These are phyloP conservation scores for Monosporozyma servazzii DNA, from an alignment of 805 yeast species.

Conservation along the genomic window DNA sequence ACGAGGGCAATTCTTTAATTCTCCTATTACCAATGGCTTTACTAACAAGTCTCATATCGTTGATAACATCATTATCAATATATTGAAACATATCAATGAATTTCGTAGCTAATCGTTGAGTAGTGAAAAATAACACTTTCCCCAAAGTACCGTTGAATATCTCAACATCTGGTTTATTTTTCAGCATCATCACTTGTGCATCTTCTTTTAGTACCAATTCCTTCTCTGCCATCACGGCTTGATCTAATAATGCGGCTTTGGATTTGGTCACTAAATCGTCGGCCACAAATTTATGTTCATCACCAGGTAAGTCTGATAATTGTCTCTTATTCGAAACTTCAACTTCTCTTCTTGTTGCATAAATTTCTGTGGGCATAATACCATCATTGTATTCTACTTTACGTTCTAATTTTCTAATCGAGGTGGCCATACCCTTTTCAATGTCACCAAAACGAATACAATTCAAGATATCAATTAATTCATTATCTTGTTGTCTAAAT, in stretches of 20 bases:
- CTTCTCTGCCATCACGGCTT: conserved; percentile 62
- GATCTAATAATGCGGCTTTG: conserved; percentile 35
- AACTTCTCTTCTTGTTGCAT: conserved; percentile 80
- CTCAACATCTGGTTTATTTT: conserved; percentile 56
- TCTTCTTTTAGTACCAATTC: conserved; percentile 59
- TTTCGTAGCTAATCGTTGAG: conserved; percentile 18
- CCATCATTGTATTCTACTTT: conserved; percentile 57
- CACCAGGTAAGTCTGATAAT: conserved; percentile 42
- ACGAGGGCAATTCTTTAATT: conserved; percentile 19
- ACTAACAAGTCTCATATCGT: conserved; percentile 29
- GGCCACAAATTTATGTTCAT: conserved; percentile 36
- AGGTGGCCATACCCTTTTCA: conserved; percentile 36
- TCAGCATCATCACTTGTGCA: conserved; percentile 91
- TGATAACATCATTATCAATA: conserved; percentile 22
- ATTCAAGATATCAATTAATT: conserved; percentile 70
- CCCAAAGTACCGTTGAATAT: conserved; percentile 93
- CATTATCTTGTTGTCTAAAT: conserved; percentile 74
- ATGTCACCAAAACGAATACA: conserved; percentile 68
- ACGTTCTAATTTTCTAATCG: conserved; percentile 50
- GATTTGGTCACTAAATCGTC: conserved; percentile 33
- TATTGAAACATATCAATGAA: conserved; percentile 19
- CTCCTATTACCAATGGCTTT: conserved; percentile 22
- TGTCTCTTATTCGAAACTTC: conserved; percentile 57
- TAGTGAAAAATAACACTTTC: conserved; percentile 39
- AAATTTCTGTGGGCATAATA: conserved; percentile 80